Evolutionary conservation across 2,329 filamentous ascomycete species (phyloP).

Genomic region (Aureobasidium sp.): DNA sequence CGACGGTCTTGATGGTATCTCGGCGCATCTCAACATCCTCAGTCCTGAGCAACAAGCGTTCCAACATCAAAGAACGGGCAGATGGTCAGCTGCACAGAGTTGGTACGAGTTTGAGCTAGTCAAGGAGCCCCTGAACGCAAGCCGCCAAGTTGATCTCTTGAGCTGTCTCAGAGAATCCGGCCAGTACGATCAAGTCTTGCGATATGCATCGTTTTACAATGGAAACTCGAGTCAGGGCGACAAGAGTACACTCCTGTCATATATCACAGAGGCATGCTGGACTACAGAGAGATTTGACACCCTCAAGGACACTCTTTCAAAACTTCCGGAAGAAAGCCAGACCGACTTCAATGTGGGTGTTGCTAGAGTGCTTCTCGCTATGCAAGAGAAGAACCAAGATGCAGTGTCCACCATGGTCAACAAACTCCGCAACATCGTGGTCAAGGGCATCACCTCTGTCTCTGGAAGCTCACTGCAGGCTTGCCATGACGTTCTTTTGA

Average conservation of each 20-base stretch:
- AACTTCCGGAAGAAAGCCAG: conserved; percentile 38
- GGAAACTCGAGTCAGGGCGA: conserved; percentile 26
- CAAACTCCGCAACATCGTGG: conserved; percentile 59
- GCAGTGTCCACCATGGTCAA: conserved; percentile 51
- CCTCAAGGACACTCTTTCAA: conserved; percentile 52
- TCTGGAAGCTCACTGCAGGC: conserved; percentile 72
- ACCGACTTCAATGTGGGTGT: conserved; percentile 77
- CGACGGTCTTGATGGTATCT: conserved; percentile 91
- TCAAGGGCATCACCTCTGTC: conserved; percentile 64
- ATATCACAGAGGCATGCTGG: conserved; percentile 88
- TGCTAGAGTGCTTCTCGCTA: conserved; percentile 56
- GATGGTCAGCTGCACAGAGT: conserved; percentile 90
- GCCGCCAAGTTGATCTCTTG: conserved; percentile 74
- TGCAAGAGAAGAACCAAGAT: conserved; percentile 43
- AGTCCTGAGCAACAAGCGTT: conserved; percentile 89
- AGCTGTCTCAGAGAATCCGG: conserved; percentile 91
- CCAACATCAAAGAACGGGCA: conserved; percentile 83
- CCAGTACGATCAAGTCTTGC: conserved; percentile 42
- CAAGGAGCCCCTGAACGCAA: conserved; percentile 58
- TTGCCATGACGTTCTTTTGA: conserved; percentile 76
- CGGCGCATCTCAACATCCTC: conserved; percentile 73
- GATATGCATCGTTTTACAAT: conserved; percentile 17
- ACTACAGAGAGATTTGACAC: conserved; percentile 73
- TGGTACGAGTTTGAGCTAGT: conserved; percentile 87
- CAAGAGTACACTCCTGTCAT: conserved; percentile 57